A percentile compares a stretch with the other conserved stretches of the same genome.
Evolutionary conservation across 2,329 filamentous ascomycete genomes (phyloP).

Genomic region (Periconia sp.): DNA sequence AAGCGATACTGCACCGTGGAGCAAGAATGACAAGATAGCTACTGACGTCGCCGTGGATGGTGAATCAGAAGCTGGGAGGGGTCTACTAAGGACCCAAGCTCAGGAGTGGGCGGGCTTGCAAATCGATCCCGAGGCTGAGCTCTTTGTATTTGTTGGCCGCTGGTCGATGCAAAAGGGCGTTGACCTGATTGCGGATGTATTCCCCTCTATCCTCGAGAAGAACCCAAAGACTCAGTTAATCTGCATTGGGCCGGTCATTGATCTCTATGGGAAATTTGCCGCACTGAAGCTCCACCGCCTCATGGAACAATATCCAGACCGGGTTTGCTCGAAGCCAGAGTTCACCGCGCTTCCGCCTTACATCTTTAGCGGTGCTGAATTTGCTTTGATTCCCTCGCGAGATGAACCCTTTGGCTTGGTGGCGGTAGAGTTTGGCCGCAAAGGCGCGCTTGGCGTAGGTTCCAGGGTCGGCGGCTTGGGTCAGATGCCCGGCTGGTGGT

Average conservation of each 20-base stretch:
- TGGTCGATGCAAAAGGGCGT: slow-evolving; percentile 72
- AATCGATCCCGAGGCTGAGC: slow-evolving; percentile 60
- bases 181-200: slow-evolving; percentile 68
- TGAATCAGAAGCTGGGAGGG: slow-evolving; percentile 57
- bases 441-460: slow-evolving; percentile 68
- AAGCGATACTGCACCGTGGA: slow-evolving; percentile 64
- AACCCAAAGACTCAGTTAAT: slow-evolving; percentile 64
- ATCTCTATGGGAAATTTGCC: slow-evolving; percentile 69
- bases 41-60: slow-evolving; percentile 56
- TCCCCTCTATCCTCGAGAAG: slow-evolving; percentile 63
- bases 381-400: slow-evolving; percentile 67
- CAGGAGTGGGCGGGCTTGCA: slow-evolving; percentile 69
- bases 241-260: slow-evolving; percentile 65
- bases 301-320: slow-evolving; percentile 66
- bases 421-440: slow-evolving; percentile 68
- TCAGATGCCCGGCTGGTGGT: slow-evolving; percentile 75
- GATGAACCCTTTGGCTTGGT: slow-evolving; percentile 71
- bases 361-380: slow-evolving; percentile 69
- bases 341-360: slow-evolving; percentile 68
- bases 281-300: slow-evolving; percentile 65
- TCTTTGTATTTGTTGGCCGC: slow-evolving; percentile 69
- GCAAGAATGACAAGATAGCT: slow-evolving; percentile 54
- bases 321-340: slow-evolving; percentile 69
- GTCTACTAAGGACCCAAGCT: slow-evolving; percentile 60
- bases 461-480: slow-evolving; percentile 66